These are phyloP conservation scores for Lathyrus sativus DNA, from an alignment of 306 rosid genomes.

Conservation along the genomic window DNA sequence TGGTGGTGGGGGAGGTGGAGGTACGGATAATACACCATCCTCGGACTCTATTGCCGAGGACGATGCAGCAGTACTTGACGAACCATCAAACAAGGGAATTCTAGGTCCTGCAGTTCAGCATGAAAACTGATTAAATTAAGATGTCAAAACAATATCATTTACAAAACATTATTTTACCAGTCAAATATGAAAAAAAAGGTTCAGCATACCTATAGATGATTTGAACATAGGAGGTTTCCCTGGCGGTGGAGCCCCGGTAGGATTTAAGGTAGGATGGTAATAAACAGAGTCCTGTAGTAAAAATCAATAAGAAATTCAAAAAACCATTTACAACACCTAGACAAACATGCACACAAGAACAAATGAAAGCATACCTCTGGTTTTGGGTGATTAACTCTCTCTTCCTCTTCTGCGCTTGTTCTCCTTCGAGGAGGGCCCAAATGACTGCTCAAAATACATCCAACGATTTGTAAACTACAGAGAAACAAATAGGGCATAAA, in stretches of 20 bases:
- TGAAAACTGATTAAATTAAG: conserved; percentile 32
- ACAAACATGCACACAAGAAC: conserved; percentile 11
- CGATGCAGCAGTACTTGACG: conserved; percentile 77
- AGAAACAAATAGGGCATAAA: conserved; percentile 38
- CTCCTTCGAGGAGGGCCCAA: conserved; percentile 92
- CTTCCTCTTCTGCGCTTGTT: conserved; percentile 94
- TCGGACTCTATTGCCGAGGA: conserved; percentile 68
- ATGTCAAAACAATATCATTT: conserved; percentile 27
- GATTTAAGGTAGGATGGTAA: conserved; percentile 88
- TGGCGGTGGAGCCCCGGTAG: conserved; percentile 99
- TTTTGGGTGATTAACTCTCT: conserved; percentile 76
- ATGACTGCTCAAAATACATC: conserved; percentile 67
- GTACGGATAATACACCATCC: conserved; percentile 60
- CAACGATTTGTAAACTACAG: conserved; percentile 44
- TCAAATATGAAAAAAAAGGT: conserved; percentile 33
- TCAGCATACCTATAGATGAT: conserved; percentile 76
- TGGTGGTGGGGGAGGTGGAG: conserved; percentile 80
- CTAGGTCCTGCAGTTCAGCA: conserved; percentile 75
- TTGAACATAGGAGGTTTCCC: conserved; percentile 99
- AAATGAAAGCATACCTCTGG: conserved; percentile 74
- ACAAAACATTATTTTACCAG: conserved; percentile 24
- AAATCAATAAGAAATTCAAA: conserved; percentile 5
- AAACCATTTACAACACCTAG: conserved; percentile 2
- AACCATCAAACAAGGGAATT: conserved; percentile 86
- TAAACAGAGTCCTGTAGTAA: conserved; percentile 76